Conservation (phyloP, 1,284 basidiomycete species). For the Melampsora occidentalis region DNA sequence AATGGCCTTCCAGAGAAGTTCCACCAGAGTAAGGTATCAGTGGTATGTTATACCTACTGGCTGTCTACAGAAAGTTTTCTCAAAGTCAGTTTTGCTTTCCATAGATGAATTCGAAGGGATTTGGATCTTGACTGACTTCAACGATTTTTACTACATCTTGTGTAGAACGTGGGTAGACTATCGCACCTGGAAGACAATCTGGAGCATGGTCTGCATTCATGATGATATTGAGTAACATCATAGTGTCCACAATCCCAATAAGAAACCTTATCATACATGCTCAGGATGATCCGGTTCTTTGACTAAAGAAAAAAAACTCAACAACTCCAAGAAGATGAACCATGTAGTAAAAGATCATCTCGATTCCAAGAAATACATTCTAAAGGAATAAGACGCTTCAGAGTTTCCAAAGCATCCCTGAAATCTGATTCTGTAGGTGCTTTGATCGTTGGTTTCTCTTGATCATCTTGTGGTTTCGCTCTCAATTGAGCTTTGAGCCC, state of each 20-base stretch:
- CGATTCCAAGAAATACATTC: conserved; percentile 13
- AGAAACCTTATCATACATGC: too few species aligned
- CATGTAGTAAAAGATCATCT: conserved; percentile 25
- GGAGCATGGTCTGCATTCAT: conserved; percentile 20
- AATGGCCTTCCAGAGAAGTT: conserved; percentile 57
- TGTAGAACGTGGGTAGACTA: conserved; percentile 47
- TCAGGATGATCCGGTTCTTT: too few species aligned
- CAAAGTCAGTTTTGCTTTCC: background rate
- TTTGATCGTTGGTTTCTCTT: background rate
- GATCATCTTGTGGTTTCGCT: background rate
- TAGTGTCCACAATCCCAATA: background rate
- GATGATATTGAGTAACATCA: background rate
- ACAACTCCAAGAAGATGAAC: conserved; percentile 22
- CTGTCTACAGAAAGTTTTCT: conserved; percentile 54
- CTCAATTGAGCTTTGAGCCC: conserved; percentile 33
- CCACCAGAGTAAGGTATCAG: conserved; percentile 69
- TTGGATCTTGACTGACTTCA: conserved; percentile 27
- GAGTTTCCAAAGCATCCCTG: background rate
- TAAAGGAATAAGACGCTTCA: background rate
- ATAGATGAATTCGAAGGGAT: background rate
- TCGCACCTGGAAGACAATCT: conserved; percentile 46
- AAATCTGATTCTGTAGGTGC: conserved; percentile 9
- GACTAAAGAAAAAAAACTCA: background rate
- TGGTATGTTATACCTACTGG: conserved; percentile 67
- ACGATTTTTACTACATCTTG: conserved; percentile 48